Percentiles rank a stretch among this genome's conserved stretches.
Evolutionary conservation across 2,329 filamentous ascomycete genomes (phyloP).

Genomic region (Graphiopsis chlorocephala): DNA sequence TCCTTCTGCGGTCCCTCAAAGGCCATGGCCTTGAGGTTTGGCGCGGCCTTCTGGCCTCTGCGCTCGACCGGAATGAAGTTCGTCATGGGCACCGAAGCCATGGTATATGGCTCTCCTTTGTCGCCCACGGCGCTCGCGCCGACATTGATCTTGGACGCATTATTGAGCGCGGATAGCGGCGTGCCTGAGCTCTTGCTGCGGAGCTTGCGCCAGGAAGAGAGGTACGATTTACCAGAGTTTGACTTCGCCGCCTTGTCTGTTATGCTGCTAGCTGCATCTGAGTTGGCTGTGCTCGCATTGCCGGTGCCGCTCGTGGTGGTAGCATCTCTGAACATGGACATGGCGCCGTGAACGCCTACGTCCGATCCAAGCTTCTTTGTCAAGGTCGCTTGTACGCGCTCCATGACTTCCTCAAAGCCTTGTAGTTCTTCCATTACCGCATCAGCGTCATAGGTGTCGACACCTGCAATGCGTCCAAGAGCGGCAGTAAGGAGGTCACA

Average conservation of each 20-base stretch:
- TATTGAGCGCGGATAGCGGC: constrained; percentile 32
- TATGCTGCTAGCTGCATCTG: constrained; percentile 33
- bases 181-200: constrained; percentile 79
- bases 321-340: constrained; percentile 72
- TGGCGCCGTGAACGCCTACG: constrained; percentile 75
- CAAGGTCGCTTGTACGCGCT: constrained; percentile 75
- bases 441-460: constrained; percentile 88
- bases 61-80: constrained; percentile 66
- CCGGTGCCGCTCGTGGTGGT: constrained; percentile 22
- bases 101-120: constrained; percentile 57
- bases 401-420: constrained; percentile 76
- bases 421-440: constrained; percentile 94
- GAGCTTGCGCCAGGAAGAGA: constrained; percentile 86
- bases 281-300: constrained; percentile 34
- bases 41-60: constrained; percentile 28
- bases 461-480: constrained; percentile 65
- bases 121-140: constrained; percentile 13
- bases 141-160: neutral
- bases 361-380: constrained; percentile 87
- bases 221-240: constrained; percentile 71
- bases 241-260: constrained; percentile 41
- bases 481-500: constrained; percentile 90
- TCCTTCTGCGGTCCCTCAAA: constrained; percentile 82
- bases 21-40: constrained; percentile 62
- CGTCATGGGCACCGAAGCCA: constrained; percentile 58